phyloP scores from a whole-genome alignment of 2,329 filamentous ascomycete species.

The Arachnopeziza araneosa region DNA sequence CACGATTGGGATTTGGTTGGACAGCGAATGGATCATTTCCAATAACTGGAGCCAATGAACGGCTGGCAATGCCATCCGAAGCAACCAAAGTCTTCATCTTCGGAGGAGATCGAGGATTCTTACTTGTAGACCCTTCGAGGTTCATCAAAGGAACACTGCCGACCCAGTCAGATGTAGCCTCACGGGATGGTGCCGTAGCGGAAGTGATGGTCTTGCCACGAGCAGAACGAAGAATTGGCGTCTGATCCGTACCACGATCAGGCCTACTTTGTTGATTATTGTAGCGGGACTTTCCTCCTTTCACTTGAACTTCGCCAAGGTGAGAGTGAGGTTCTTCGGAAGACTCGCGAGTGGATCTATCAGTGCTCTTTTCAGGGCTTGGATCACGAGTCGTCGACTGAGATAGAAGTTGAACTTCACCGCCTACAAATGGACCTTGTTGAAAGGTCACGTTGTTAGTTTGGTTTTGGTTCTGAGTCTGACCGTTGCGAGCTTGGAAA shows the following conservation, averaged over 20 bases:
- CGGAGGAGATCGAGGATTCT: slow-evolving; percentile 5
- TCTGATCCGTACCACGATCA: neutral
- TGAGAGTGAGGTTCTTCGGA: neutral
- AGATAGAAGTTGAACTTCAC: neutral
- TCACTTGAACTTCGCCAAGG: neutral
- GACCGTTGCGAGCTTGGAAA: neutral
- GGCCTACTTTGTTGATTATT: neutral
- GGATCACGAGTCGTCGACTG: neutral
- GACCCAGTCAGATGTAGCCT: neutral
- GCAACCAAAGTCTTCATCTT: slow-evolving; percentile 16
- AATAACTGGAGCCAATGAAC: slow-evolving; percentile 5
- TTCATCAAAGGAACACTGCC: neutral
- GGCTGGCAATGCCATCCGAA: slow-evolving; percentile 4
- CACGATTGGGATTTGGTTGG: neutral
- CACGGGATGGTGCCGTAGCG: neutral
- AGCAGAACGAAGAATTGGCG: neutral
- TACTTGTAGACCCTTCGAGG: neutral
- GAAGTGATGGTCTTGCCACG: neutral
- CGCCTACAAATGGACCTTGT: neutral
- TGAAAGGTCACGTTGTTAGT: neutral
- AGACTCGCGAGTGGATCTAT: neutral
- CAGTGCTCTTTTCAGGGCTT: neutral
- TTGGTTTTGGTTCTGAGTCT: neutral
- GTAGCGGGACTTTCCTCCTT: neutral
- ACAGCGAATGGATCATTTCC: slow-evolving; percentile 14